Conservation (phyloP, 495 filamentous ascomycete species). For the Hypoxylon fragiforme region DNA sequence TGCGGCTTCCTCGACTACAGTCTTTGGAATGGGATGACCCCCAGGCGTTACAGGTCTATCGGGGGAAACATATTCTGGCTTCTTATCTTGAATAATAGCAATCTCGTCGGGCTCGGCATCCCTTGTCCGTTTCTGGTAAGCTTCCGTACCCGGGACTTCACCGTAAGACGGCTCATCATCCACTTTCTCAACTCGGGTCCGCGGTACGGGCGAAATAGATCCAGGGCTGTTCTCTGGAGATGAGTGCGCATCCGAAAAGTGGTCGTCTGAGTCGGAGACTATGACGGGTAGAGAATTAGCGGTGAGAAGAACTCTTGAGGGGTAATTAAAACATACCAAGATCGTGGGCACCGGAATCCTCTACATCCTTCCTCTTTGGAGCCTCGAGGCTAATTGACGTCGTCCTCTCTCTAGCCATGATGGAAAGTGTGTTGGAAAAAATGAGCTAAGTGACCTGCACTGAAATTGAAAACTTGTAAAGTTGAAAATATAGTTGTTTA, state of each 20-base stretch:
- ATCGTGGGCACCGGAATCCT: constrained; percentile 83
- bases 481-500: constrained; percentile 5
- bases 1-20: constrained; percentile 52
- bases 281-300: constrained; percentile 48
- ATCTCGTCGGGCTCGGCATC: constrained; percentile 84
- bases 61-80: constrained; percentile 32
- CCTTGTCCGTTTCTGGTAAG: constrained; percentile 70
- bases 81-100: constrained; percentile 54
- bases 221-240: constrained; percentile 57
- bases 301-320: background rate
- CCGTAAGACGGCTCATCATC: constrained; percentile 69
- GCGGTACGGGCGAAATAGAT: constrained; percentile 69
- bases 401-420: constrained; percentile 44
- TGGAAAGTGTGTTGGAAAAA: constrained; percentile 8
- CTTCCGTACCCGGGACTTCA: constrained; percentile 83
- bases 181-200: constrained; percentile 80
- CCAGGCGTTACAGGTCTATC: constrained; percentile 44
- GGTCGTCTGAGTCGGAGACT: constrained; percentile 79
- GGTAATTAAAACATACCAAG: constrained; percentile 58
- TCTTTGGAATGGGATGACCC: constrained; percentile 51
- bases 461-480: background rate
- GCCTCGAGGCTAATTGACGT: constrained; percentile 60
- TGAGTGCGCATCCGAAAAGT: constrained; percentile 89
- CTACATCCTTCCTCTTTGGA: constrained; percentile 64
- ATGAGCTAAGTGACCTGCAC: background rate